Base-by-base conservation (phyloP, 352 stramenopile genomes). In the Pythium pyrilobum region DNA sequence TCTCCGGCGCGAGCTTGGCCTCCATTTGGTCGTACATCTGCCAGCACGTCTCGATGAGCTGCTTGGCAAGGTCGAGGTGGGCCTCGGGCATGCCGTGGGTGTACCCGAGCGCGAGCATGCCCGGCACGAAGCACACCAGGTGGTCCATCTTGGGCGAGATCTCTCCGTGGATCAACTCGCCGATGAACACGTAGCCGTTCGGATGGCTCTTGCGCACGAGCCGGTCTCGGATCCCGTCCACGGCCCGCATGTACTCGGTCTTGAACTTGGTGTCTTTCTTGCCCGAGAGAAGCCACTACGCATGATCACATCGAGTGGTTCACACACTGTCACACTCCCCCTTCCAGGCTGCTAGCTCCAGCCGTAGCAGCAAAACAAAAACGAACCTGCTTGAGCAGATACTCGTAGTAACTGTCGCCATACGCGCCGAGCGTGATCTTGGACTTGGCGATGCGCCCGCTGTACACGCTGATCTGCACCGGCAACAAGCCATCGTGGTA, bases 81-180 rank as follows among this genome's bases (percentile, higher is more conserved):
- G 62, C 61, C 39, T 69, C 60, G 7, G 72, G 71, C 68, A 88
- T 86, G 16, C 81, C 81, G 52, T 90, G 66, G n/a, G 72, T 49
- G 52, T 85, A 81, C 7, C 85, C 88, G 1, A 97, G 74, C 1
- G 85, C 72, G 8, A 96, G 66, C 77, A 95, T 89, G 21, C 87
- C 89, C 0, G 89, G 87, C 15, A 96, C 65, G 48, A 97, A 97
- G 67, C 91, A 97, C 28, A 93, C 75, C 34, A 97, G 64, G 56
- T 97, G 91, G 58, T 97, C 84, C 78, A 92, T 92, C 60, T 87
- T 86, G 23, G 74, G 71, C 25, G 70, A 55, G 2, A 92, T 63
- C 15, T 75, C 56, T 31, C 64, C 70, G 34, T 73, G 49, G 16
- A 86, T 65, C 24, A 87, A 64, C 67, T 92, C 85, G 2, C 73